These are phyloP conservation scores for Gilbertella persicaria DNA, from an alignment of 371 early-diverging fungal genomes.

Conservation along the genomic window DNA sequence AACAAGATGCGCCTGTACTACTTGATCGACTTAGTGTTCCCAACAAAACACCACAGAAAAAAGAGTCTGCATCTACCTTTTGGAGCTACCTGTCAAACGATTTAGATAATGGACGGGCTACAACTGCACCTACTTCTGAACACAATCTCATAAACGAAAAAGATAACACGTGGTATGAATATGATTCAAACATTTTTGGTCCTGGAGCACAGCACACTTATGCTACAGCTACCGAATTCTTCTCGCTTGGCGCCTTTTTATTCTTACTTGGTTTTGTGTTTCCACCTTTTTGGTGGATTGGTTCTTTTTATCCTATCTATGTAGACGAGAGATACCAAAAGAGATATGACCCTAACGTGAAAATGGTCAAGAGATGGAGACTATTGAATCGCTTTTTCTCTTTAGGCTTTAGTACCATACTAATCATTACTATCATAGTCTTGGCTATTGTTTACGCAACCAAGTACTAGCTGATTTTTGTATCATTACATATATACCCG, in stretches of 20 bases:
- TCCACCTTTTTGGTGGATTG: slow-evolving; percentile 49
- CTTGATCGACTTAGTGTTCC: slow-evolving; percentile 9
- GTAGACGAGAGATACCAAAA: not conserved
- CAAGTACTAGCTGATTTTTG: no score
- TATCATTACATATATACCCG: no score
- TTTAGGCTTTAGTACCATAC: slow-evolving; percentile 36
- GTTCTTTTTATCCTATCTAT: slow-evolving; percentile 30
- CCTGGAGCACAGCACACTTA: not conserved
- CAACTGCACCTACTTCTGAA: not conserved
- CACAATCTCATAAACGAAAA: not conserved
- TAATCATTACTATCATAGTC: slow-evolving; percentile 34
- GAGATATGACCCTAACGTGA: slow-evolving; percentile 16
- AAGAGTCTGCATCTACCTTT: not conserved
- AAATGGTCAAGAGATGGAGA: slow-evolving; percentile 45
- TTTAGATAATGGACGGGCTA: not conserved
- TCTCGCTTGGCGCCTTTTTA: slow-evolving; percentile 32
- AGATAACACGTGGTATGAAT: slow-evolving; percentile 2
- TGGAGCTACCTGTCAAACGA: slow-evolving; percentile 13
- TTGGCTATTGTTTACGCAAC: slow-evolving; percentile 25
- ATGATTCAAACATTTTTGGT: slow-evolving; percentile 2
- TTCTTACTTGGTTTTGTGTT: slow-evolving; percentile 43
- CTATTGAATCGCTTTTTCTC: slow-evolving; percentile 37
- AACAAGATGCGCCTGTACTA: slow-evolving; percentile 16
- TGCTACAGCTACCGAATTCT: slow-evolving; percentile 10
- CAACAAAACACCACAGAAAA: not conserved